These are phyloP conservation scores for Aspergillus saccharolyticus DNA, from an alignment of 495 filamentous ascomycete species.

Conservation along the genomic window DNA sequence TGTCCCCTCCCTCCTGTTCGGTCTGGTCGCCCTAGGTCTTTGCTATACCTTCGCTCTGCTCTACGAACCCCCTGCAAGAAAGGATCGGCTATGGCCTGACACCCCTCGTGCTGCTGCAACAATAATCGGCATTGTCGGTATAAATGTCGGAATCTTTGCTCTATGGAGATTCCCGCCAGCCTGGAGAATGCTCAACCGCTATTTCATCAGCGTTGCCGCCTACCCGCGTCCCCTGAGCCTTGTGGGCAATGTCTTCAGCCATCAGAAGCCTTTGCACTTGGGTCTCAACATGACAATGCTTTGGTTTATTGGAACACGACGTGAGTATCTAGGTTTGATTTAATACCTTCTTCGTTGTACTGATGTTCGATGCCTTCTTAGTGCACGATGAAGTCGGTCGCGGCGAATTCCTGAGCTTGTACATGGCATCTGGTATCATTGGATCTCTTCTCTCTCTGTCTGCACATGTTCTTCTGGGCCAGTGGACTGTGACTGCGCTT, in stretches of 20 bases:
- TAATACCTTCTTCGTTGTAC: background rate
- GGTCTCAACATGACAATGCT: slow-evolving; percentile 63
- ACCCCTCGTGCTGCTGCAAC: slow-evolving; percentile 78
- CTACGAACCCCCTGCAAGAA: slow-evolving; percentile 58
- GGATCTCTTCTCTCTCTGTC: slow-evolving; percentile 61
- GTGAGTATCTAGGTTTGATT: slow-evolving; percentile 31
- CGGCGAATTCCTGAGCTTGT: slow-evolving; percentile 76
- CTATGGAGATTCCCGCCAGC: slow-evolving; percentile 63
- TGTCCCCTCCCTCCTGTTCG: slow-evolving; percentile 57
- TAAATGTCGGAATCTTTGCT: slow-evolving; percentile 58
- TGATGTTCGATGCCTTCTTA: slow-evolving; percentile 9
- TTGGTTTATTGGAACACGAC: slow-evolving; percentile 52
- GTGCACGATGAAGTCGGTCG: slow-evolving; percentile 86
- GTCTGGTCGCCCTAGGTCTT: slow-evolving; percentile 44
- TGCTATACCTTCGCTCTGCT: slow-evolving; percentile 50
- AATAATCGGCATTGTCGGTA: slow-evolving; percentile 56
- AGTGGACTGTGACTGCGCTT: slow-evolving; percentile 50
- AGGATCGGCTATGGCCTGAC: slow-evolving; percentile 63
- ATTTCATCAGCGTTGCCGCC: slow-evolving; percentile 67
- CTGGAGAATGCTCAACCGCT: slow-evolving; percentile 72
- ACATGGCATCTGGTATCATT: slow-evolving; percentile 61
- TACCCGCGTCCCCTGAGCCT: slow-evolving; percentile 61
- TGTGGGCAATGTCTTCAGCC: slow-evolving; percentile 72
- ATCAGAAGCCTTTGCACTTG: slow-evolving; percentile 64
- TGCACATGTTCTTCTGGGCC: slow-evolving; percentile 48